Evolutionary conservation across 371 early-diverging fungal genomes (phyloP).

Genomic region (Mortierella sp.): DNA sequence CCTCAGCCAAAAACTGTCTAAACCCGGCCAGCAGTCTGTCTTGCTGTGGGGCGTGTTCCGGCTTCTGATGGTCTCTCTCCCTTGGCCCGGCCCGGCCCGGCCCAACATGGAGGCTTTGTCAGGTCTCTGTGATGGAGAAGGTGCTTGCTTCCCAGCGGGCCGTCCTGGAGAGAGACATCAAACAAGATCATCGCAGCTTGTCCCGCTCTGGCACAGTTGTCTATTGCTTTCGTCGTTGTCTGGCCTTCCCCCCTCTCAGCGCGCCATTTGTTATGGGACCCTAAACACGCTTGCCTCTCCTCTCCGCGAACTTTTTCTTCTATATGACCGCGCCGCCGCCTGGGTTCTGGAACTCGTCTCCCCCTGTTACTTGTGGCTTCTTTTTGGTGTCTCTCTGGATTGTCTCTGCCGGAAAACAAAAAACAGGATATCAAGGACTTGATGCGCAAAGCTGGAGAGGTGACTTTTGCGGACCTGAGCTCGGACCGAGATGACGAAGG

Average conservation of each 20-base stretch:
- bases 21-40: too few relatives aligned
- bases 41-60: too few relatives aligned
- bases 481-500: slow-evolving; percentile 85
- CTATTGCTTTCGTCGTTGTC: too few relatives aligned
- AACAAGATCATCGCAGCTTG: too few relatives aligned
- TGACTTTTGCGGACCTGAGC: slow-evolving; percentile 90
- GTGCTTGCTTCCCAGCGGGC: too few relatives aligned
- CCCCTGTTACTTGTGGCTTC: not conserved
- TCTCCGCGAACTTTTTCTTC: slow-evolving; percentile 8
- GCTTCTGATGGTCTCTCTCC: too few relatives aligned
- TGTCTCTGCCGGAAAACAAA: not conserved
- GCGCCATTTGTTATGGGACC: slow-evolving; percentile 13
- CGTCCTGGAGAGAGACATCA: too few relatives aligned
- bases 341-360: not conserved
- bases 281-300: slow-evolving; percentile 26
- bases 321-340: slow-evolving; percentile 8
- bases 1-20: too few relatives aligned
- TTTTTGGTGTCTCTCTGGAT: not conserved
- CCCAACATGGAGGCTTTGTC: too few relatives aligned
- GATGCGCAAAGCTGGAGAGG: slow-evolving; percentile 94
- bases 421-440: slow-evolving; percentile 95
- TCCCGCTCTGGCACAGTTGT: too few relatives aligned
- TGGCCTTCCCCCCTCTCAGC: slow-evolving; percentile 2
- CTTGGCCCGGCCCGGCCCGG: too few relatives aligned
- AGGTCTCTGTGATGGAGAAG: too few relatives aligned